Evolutionary conservation across 1,284 basidiomycete species (phyloP).

Genomic region (Pascua sp.): DNA sequence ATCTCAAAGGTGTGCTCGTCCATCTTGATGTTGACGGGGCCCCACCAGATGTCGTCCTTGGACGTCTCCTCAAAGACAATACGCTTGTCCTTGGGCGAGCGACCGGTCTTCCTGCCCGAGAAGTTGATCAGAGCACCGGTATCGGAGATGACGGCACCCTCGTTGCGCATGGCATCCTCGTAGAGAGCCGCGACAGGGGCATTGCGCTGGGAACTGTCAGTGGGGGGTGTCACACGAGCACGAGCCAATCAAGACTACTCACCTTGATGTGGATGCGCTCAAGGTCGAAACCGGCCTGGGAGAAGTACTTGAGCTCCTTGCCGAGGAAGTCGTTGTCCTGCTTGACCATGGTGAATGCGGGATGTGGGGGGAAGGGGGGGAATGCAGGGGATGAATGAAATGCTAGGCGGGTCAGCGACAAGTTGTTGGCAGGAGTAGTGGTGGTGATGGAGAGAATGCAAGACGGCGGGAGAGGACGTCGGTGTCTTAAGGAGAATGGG

Average conservation of each 20-base stretch:
- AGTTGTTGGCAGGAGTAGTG: background rate
- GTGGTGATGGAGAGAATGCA: background rate
- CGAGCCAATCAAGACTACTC: conserved; percentile 16
- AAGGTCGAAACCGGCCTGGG: conserved; percentile 98
- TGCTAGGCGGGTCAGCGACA: conserved; percentile 1
- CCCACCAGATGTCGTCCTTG: conserved; percentile 99
- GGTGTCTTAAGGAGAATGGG: no score
- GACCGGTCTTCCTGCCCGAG: conserved; percentile 98
- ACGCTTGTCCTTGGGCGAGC: conserved; percentile 98
- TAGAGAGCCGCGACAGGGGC: conserved; percentile 92
- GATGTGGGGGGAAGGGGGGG: conserved; percentile 3
- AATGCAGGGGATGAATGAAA: background rate
- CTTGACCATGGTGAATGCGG: conserved; percentile 30
- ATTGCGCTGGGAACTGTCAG: conserved; percentile 70
- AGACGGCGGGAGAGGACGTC: no score
- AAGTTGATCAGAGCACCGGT: conserved; percentile 99
- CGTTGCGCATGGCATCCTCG: conserved; percentile 97
- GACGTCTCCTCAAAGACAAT: conserved; percentile 97
- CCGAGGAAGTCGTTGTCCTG: conserved; percentile 62
- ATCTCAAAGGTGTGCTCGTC: conserved; percentile 97
- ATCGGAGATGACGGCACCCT: conserved; percentile 95
- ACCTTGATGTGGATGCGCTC: conserved; percentile 52
- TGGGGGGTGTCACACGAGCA: background rate
- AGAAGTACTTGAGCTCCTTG: conserved; percentile 94
- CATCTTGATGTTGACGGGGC: conserved; percentile 99